Percentiles rank a stretch among this genome's conserved stretches.
Conservation (phyloP, 2,329 filamentous ascomycete species). For the Juglanconis juglandina region DNA sequence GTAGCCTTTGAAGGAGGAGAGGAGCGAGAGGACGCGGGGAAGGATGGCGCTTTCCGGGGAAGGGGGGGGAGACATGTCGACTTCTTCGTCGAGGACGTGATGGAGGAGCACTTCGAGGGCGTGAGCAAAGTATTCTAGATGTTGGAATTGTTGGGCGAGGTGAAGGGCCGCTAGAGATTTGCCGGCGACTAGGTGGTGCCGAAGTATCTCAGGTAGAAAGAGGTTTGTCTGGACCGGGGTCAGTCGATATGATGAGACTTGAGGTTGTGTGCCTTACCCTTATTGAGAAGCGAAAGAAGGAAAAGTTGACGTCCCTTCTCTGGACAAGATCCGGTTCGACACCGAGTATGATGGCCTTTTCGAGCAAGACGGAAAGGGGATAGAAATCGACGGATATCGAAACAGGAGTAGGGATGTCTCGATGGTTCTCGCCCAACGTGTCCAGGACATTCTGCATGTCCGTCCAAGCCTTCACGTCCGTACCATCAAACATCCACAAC, state of each 20-base stretch:
- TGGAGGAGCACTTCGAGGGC: conserved; percentile 89
- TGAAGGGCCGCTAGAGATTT: conserved; percentile 77
- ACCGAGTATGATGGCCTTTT: conserved; percentile 85
- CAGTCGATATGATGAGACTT: conserved; percentile 15
- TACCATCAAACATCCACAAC: conserved; percentile 90
- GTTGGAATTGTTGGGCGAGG: conserved; percentile 79
- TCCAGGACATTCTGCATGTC: conserved; percentile 81
- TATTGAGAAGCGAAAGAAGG: conserved; percentile 82
- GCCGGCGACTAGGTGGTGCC: conserved; percentile 71
- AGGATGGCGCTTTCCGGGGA: conserved; percentile 62
- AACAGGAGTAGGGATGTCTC: conserved; percentile 71
- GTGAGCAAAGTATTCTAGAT: conserved; percentile 88
- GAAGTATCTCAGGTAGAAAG: conserved; percentile 84
- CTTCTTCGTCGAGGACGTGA: conserved; percentile 90
- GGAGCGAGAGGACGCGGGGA: conserved; percentile 58
- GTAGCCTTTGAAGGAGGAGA: conserved; percentile 77
- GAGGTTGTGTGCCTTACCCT: conserved; percentile 58
- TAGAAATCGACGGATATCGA: conserved; percentile 91
- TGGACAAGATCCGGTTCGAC: conserved; percentile 93
- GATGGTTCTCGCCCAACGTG: conserved; percentile 60
- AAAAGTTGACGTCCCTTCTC: conserved; percentile 84
- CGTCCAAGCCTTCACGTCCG: conserved; percentile 81
- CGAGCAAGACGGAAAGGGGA: conserved; percentile 80
- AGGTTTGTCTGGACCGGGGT: conserved; percentile 68
- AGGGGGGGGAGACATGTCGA: conserved; percentile 62